Percentiles rank a stretch among this genome's conserved stretches.
phyloP scores from a whole-genome alignment of 2,329 filamentous ascomycete species.

The Emergomyces africanus region DNA sequence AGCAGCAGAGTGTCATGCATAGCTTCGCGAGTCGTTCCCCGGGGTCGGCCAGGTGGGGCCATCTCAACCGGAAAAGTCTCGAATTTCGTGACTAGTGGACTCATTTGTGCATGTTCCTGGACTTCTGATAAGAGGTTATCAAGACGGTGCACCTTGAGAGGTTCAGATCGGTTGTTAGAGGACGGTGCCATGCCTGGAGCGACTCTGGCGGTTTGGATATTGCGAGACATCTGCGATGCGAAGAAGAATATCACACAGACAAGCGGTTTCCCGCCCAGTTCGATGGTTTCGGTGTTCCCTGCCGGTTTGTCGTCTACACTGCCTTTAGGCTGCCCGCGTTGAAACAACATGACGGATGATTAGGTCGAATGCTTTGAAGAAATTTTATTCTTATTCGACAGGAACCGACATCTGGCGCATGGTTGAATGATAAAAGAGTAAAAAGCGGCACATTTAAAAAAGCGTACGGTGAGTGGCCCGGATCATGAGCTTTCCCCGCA shows the following conservation, averaged over 20 bases:
- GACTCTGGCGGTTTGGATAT: slow-evolving; percentile 13
- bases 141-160: slow-evolving; percentile 10
- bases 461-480: background rate
- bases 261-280: slow-evolving; percentile 7
- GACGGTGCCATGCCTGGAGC: slow-evolving; percentile 5
- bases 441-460: background rate
- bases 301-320: background rate
- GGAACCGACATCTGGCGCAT: background rate
- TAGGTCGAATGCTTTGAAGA: background rate
- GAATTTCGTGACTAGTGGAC: slow-evolving; percentile 15
- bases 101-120: slow-evolving; percentile 14
- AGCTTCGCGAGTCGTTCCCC: slow-evolving; percentile 10
- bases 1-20: slow-evolving; percentile 18
- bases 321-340: background rate
- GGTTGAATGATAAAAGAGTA: background rate
- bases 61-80: slow-evolving; percentile 17
- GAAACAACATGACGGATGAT: background rate
- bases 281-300: background rate
- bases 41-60: slow-evolving; percentile 9
- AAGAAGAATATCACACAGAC: slow-evolving; percentile 19
- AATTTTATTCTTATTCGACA: background rate
- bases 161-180: background rate
- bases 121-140: slow-evolving; percentile 16
- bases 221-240: slow-evolving; percentile 16
- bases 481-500: background rate